Evolutionary conservation across 192 early-diverging fungal species (phyloP).

Genomic region (Allomyces javanicus): DNA sequence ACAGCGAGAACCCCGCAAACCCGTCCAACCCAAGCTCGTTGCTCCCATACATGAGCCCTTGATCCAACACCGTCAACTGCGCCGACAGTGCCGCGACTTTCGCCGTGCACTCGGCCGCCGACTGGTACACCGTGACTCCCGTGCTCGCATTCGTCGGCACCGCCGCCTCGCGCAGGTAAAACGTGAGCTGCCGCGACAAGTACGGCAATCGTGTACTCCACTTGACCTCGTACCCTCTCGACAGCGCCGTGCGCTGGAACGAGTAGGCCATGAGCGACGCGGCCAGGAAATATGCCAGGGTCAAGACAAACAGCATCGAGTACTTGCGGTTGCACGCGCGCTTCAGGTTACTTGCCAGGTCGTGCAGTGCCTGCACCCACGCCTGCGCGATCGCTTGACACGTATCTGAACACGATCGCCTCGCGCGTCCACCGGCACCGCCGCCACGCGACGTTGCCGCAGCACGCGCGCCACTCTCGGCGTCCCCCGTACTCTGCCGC

Average conservation of each 20-base stretch:
- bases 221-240: background rate
- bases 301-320: background rate
- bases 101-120: background rate
- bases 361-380: no score
- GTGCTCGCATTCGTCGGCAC: background rate
- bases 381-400: no score
- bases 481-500: no score
- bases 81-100: background rate
- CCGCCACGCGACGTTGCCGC: no score
- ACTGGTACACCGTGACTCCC: background rate
- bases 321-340: background rate
- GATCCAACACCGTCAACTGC: no score
- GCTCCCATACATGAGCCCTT: background rate
- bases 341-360: background rate
- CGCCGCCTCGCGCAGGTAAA: background rate
- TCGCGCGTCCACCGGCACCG: no score
- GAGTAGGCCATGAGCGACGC: background rate
- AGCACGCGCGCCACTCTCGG: no score
- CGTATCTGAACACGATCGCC: no score
- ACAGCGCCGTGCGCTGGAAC: background rate
- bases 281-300: background rate
- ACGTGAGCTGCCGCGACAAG: background rate
- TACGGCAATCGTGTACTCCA: background rate
- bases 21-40: background rate
- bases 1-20: background rate